Evolutionary conservation across 2,329 filamentous ascomycete genomes (phyloP), one percentile per base, ranked within the genome.

Genomic region (Penicillium sp.): DNA sequence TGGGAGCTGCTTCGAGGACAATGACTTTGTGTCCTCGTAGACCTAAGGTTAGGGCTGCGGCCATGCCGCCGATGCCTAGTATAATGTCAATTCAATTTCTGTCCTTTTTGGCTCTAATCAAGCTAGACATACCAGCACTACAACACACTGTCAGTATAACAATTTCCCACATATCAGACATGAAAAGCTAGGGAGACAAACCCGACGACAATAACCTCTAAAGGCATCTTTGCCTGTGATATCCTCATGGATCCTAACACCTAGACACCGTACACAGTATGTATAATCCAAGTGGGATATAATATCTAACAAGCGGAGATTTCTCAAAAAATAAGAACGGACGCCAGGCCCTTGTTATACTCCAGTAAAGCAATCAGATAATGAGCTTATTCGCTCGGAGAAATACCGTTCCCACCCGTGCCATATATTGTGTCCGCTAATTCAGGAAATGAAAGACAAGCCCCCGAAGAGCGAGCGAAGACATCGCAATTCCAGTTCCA

Each of bases 21-120:
- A 55, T 52, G 22, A 70, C 65, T 52, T 59, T 53, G 48, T 70
- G 67, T 18, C 67, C 67, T 53, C 63, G 55, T 39, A 63, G 43
- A 28, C 67, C 67, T 28, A 70, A 48, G 22, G 66, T 66, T 22
- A 69, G 49, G 30, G 67, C 67, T 14, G 67, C 62, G 3, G 67
- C 66, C 57, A 70, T 62, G 14, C 67, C 67, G 19, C 66, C 67
- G 49, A 70, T 68, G 14, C 67, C 67, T 70, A 44, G 10, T 45
- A 8, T 16, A 6, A 22, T 29, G 52, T 52, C 27, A 53, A 41
- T 30, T 16, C 4, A 31, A n/a, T n/a, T n/a, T n/a, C n/a, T n/a
- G 25, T 13, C 4, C 27, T 13, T 34, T 12, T 41, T 3, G 3
- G 19, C 12, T 5, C 10, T 4, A 12, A 37, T 7, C 6, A 12